These are phyloP conservation scores for Physcomitrellopsis africana DNA, from an alignment of 225 moss, liverwort and hornwort genomes.

Conservation along the genomic window DNA sequence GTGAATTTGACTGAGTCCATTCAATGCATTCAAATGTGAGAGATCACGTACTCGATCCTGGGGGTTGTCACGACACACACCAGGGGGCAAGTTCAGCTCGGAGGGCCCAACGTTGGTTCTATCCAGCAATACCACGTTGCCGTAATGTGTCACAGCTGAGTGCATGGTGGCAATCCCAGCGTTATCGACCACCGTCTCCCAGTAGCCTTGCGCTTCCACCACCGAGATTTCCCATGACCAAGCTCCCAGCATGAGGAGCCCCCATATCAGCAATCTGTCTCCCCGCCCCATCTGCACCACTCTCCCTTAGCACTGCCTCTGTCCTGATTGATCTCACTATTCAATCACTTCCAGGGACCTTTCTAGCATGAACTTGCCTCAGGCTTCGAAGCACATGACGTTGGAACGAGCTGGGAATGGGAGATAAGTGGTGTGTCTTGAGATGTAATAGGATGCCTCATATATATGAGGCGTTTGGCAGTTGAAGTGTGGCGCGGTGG, in stretches of 20 bases:
- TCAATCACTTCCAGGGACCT: neutral
- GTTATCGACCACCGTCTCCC: slow-evolving; percentile 56
- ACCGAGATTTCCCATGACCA: slow-evolving; percentile 5
- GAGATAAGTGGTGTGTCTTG: neutral
- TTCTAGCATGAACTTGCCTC: neutral
- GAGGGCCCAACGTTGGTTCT: slow-evolving; percentile 62
- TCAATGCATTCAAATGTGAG: neutral
- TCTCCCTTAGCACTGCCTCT: slow-evolving; percentile 21
- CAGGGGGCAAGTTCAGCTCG: slow-evolving; percentile 37
- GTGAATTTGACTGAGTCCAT: neutral
- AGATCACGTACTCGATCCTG: slow-evolving; percentile 44
- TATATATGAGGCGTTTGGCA: slow-evolving; percentile 13
- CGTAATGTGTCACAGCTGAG: slow-evolving; percentile 54
- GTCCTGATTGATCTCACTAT: neutral
- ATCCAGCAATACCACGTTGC: slow-evolving; percentile 60
- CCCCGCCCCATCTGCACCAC: neutral
- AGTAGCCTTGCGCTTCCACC: slow-evolving; percentile 51
- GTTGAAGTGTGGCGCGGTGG: slow-evolving; percentile 4
- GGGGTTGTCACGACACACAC: slow-evolving; percentile 58
- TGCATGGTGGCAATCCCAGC: slow-evolving; percentile 70
- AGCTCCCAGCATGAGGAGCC: slow-evolving; percentile 18
- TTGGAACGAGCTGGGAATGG: neutral
- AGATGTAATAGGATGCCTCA: neutral
- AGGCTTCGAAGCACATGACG: neutral
- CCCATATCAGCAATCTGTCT: slow-evolving; percentile 10